Evolutionary conservation across 768 basidiomycete genomes (phyloP), one percentile per base, ranked within the genome.

Genomic region (Amanita rimosa): DNA sequence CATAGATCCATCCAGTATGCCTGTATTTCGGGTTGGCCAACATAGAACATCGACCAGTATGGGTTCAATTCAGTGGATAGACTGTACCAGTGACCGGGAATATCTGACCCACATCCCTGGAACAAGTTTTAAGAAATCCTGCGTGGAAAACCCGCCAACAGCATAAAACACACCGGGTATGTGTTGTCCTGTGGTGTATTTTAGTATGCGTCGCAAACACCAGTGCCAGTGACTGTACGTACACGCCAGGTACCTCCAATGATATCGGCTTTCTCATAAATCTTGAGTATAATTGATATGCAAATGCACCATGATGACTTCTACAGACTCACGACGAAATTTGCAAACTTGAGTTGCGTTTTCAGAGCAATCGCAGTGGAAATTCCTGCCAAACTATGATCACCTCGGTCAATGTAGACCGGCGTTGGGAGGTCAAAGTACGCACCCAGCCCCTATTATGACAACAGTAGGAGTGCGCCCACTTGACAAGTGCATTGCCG

Each of bases 181-280:
- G 74, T 77, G 44, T 76, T 77, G 51, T 75, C 73, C 76, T 78
- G 50, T 19, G 11, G 38, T 24, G 13, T 19, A 17, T 17, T 45
- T 31, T 29, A 21, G 44, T 19, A 45, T 9, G 6, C 8, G n/a
- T 33, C 17, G n/a, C 9, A 26, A 24, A 33, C 31, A 31, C 31
- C 11, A 13, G 4, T 31, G 3, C 21, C 1, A 4, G 11, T 8
- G 17, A 19, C 2, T 40, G 22, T 37, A 64, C 72, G 44, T 52
- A 79, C 77, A 61, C 74, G 69, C 76, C 76, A 78, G 40, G 76
- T 78, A 46, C 76, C 78, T 41, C 75, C 76, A 39, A 78, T 63
- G 31, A 67, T 59, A 19, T 59, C 55, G 24, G 67, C 74, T 48
- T 66, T 70, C 54, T 78, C 76, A 50, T 70, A 76, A 17, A 78